Conservation (phyloP, 495 filamentous ascomycete species). For the Neurospora sp. region DNA sequence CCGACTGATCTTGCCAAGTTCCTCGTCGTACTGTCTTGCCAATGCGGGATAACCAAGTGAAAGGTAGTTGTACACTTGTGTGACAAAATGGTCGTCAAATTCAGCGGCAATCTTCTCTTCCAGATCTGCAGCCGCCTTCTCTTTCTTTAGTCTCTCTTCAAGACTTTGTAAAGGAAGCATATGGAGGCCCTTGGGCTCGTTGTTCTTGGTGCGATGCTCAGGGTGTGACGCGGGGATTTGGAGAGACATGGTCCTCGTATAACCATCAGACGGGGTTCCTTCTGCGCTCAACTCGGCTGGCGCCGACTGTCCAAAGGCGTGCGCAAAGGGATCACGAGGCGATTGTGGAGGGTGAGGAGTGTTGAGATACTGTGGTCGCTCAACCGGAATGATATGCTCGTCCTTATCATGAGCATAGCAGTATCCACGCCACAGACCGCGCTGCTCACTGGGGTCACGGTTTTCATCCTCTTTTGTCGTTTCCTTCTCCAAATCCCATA, state of each 20-base stretch:
- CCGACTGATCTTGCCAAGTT: constrained; percentile 67
- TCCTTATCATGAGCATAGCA: constrained; percentile 35
- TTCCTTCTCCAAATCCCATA: constrained; percentile 23
- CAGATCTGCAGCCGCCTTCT: constrained; percentile 37
- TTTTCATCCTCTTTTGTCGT: constrained; percentile 33
- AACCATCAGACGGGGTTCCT: constrained; percentile 5
- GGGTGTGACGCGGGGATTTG: constrained; percentile 1
- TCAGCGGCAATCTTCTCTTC: constrained; percentile 51
- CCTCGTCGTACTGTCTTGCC: constrained; percentile 70
- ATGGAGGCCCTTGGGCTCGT: constrained; percentile 30
- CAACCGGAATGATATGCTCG: constrained; percentile 27
- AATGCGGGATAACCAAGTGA: constrained; percentile 82
- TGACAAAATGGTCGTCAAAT: constrained; percentile 75
- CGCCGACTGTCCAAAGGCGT: constrained; percentile 20
- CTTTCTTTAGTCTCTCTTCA: constrained; percentile 37
- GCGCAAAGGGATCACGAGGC: constrained; percentile 28
- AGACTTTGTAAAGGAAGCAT: constrained; percentile 39
- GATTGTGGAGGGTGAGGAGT: constrained; percentile 24
- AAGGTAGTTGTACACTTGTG: constrained; percentile 92
- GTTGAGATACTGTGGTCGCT: constrained; percentile 26
- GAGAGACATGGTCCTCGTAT: constrained; percentile 5
- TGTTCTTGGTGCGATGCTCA: constrained; percentile 19
- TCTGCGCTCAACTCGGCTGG: constrained; percentile 18
- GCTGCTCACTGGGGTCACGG: constrained; percentile 36
- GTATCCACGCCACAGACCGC: constrained; percentile 61